Percentiles rank a stretch among this genome's conserved stretches.
These are phyloP conservation scores for Zoysia japonica DNA, from an alignment of 176 grass and related monocot genomes.

Conservation along the genomic window DNA sequence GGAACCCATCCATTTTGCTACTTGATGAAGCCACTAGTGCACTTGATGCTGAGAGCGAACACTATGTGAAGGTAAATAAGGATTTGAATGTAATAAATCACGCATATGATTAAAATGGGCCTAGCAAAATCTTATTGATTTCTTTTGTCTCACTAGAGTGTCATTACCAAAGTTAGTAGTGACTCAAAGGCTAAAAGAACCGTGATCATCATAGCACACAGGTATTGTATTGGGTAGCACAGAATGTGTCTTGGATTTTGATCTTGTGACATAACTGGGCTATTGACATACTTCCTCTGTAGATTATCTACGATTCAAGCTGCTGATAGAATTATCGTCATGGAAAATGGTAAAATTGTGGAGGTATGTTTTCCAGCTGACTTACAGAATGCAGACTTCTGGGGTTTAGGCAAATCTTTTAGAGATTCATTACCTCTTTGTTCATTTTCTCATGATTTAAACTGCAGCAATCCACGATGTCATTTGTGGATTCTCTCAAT, in stretches of 20 bases:
- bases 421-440: not conserved
- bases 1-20: constrained; percentile 83
- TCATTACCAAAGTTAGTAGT: constrained; percentile 64
- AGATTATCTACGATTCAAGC: constrained; percentile 95
- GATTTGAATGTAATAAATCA: constrained; percentile 7
- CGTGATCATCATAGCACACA: constrained; percentile 94
- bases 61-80: constrained; percentile 85
- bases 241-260: constrained; percentile 30
- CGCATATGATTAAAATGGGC: constrained; percentile 2
- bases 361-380: constrained; percentile 60
- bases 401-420: not conserved
- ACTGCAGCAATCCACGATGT: not conserved
- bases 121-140: constrained; percentile 18
- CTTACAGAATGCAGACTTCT: not conserved
- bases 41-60: constrained; percentile 92
- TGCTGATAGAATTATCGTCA: constrained; percentile 88
- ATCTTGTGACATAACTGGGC: not conserved
- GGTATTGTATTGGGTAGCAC: constrained; percentile 44
- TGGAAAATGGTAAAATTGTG: constrained; percentile 81
- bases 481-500: not conserved
- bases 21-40: constrained; percentile 96
- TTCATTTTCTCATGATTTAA: not conserved
- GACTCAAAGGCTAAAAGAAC: constrained; percentile 63
- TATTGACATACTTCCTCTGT: not conserved
- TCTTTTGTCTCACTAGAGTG: constrained; percentile 49